Percentiles rank a stretch among this genome's conserved stretches.
phyloP scores from a whole-genome alignment of 2,329 filamentous ascomycete species.

The Aspergillus piperis region DNA sequence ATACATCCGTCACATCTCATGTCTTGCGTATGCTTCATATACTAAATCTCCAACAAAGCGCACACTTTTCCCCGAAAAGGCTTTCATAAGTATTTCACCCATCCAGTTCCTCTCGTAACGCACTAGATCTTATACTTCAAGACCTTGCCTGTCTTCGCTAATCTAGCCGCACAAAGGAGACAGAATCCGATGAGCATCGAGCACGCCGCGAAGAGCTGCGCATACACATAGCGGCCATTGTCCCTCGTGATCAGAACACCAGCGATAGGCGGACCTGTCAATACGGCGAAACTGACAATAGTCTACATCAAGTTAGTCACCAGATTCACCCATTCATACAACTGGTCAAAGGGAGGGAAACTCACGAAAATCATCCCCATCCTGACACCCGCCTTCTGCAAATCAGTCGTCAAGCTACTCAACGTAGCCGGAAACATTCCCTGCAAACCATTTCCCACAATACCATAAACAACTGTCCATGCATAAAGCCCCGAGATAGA shows the following conservation, averaged over 20 bases:
- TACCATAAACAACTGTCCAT: neutral
- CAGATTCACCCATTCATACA: too few species aligned
- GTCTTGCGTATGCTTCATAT: too few species aligned
- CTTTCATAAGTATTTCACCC: too few species aligned
- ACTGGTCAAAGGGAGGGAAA: too few species aligned
- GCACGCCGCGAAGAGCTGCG: neutral
- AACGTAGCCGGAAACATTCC: neutral
- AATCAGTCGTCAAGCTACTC: neutral
- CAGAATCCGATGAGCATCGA: neutral
- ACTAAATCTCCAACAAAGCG: too few species aligned
- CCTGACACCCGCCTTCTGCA: neutral
- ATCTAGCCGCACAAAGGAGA: too few species aligned
- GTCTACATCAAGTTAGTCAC: neutral
- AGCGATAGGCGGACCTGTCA: neutral
- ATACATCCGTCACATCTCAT: too few species aligned
- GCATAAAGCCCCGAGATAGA: neutral
- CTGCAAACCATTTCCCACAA: neutral
- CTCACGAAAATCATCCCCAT: neutral
- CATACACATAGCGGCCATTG: neutral
- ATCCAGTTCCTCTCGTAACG: too few species aligned
- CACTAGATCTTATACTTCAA: too few species aligned
- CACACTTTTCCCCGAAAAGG: too few species aligned
- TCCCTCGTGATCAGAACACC: neutral
- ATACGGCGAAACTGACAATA: neutral
- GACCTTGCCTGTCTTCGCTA: too few species aligned